Percentiles rank a stretch among this genome's conserved stretches.
Evolutionary conservation across 2,329 filamentous ascomycete species (phyloP).

Genomic region (Calonectria henricotiae): DNA sequence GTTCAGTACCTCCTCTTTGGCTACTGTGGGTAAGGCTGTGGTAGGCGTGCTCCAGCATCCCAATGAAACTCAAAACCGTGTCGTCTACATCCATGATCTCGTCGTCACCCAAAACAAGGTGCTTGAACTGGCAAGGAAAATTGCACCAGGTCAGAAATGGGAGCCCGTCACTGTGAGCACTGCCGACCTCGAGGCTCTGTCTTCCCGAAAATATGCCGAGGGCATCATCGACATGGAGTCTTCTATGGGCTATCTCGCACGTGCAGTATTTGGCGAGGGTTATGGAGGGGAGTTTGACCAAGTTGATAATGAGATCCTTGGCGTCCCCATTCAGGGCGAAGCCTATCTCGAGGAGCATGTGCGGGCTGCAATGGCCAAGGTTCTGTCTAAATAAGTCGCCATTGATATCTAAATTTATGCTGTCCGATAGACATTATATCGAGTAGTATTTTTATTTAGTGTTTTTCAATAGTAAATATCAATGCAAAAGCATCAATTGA

Average conservation of each 20-base stretch:
- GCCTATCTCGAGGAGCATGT: neutral
- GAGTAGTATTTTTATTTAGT: no score
- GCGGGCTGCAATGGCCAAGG: neutral
- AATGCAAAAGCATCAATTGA: no score
- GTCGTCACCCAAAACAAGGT: conserved; percentile 54
- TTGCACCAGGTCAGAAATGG: neutral
- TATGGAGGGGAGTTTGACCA: neutral
- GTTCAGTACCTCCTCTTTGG: conserved; percentile 57
- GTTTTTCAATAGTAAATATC: no score
- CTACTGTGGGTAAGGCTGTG: conserved; percentile 55
- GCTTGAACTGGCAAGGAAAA: conserved; percentile 55
- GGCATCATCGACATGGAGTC: neutral
- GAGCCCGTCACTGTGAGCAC: neutral
- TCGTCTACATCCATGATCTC: conserved; percentile 57
- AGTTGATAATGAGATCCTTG: neutral
- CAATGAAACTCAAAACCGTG: conserved; percentile 56
- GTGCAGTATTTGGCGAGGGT: neutral
- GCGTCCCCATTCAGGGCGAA: neutral
- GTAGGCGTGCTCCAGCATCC: conserved; percentile 51
- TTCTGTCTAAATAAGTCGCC: no score
- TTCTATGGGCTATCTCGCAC: neutral
- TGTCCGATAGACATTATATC: no score
- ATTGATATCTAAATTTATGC: no score
- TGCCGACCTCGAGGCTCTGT: neutral
- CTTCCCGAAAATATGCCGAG: neutral